These are phyloP conservation scores for Arachis monticola DNA, from an alignment of 331 rosid genomes.

Conservation along the genomic window DNA sequence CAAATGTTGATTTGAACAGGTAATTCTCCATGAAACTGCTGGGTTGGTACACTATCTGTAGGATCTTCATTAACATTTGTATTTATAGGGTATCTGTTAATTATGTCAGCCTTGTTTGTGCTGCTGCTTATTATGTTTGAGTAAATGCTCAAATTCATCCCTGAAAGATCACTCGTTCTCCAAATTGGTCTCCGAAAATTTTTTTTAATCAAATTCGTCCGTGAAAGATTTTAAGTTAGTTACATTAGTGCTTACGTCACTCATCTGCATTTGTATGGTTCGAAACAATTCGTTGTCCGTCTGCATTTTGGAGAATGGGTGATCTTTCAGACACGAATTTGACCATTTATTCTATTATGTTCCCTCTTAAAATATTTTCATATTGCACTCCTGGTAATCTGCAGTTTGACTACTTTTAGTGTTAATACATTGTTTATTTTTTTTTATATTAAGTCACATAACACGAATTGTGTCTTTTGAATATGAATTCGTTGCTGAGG, in stretches of 20 bases:
- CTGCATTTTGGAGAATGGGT: no score
- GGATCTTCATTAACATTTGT: slow-evolving; percentile 29
- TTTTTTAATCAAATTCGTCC: no score
- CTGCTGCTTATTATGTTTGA: not conserved
- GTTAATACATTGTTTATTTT: slow-evolving; percentile 3
- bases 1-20: slow-evolving; percentile 70
- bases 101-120: slow-evolving; percentile 4
- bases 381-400: slow-evolving; percentile 20
- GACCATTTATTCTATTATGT: slow-evolving; percentile 3
- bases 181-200: no score
- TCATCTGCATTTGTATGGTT: no score
- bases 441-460: slow-evolving; percentile 26
- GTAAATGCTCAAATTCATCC: no score
- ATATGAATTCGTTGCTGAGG: slow-evolving; percentile 5
- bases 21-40: slow-evolving; percentile 57
- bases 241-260: no score
- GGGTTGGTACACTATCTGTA: slow-evolving; percentile 43
- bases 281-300: no score
- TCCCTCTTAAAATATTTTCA: slow-evolving; percentile 23
- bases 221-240: no score
- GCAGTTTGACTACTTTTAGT: slow-evolving; percentile 30
- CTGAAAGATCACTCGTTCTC: no score
- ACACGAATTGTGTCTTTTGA: slow-evolving; percentile 15
- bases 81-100: slow-evolving; percentile 18
- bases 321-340: no score